A percentile compares a stretch with the other conserved stretches of the same genome.
Conservation (phyloP, 345 rosid genomes). For the Cardamine resedifolia region DNA sequence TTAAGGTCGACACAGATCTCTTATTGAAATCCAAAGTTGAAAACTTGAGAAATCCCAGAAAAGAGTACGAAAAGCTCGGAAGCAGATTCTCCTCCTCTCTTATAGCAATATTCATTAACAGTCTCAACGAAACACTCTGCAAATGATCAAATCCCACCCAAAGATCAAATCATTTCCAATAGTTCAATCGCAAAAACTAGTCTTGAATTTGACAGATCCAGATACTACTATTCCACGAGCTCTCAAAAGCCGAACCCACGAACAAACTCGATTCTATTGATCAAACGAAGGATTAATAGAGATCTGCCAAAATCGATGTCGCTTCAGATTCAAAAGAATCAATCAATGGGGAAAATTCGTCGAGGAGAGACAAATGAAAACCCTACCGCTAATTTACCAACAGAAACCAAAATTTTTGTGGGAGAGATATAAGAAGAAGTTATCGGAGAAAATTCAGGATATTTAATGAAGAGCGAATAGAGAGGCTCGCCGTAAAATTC, state of each 20-base stretch:
- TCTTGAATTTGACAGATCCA: constrained; percentile 30
- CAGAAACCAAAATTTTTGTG: not conserved
- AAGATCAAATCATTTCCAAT: constrained; percentile 24
- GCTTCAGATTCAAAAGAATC: not conserved
- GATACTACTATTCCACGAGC: constrained; percentile 16
- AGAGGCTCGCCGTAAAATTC: constrained; percentile 24
- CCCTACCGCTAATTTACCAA: constrained; percentile 11
- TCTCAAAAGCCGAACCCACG: constrained; percentile 8
- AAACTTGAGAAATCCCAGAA: constrained; percentile 66
- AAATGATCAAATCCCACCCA: constrained; percentile 11
- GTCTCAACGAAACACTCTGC: constrained; percentile 32
- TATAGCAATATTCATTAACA: constrained; percentile 71
- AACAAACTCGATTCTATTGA: not conserved
- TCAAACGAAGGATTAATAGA: not conserved
- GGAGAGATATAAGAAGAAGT: not conserved
- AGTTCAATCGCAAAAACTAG: not conserved
- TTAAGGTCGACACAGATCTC: constrained; percentile 42
- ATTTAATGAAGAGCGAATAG: not conserved
- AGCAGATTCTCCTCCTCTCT: constrained; percentile 54
- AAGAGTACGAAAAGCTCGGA: constrained; percentile 51
- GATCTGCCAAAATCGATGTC: not conserved
- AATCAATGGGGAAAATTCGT: constrained; percentile 6
- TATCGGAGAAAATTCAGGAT: constrained; percentile 26
- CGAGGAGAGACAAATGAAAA: constrained; percentile 8
- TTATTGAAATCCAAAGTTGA: constrained; percentile 41